Evolutionary conservation across 352 stramenopile genomes (phyloP).

Genomic region (Stramenopiles sp.): DNA sequence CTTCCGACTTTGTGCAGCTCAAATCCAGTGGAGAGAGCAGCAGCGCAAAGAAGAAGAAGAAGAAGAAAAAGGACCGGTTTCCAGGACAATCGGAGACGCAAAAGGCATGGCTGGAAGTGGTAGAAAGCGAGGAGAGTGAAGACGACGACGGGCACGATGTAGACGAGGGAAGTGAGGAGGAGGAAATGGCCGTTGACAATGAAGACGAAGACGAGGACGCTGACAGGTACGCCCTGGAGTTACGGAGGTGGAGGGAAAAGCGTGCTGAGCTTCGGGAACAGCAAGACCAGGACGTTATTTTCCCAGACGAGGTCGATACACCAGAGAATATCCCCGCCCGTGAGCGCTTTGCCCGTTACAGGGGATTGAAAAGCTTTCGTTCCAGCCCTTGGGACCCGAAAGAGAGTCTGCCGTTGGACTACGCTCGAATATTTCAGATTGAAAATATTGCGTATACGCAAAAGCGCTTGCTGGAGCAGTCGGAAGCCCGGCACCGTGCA

Average conservation of each 20-base stretch:
- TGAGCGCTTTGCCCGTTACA: constrained; percentile 69
- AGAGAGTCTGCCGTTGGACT: constrained; percentile 89
- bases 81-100: constrained; percentile 75
- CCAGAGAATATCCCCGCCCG: constrained; percentile 39
- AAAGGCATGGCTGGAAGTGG: constrained; percentile 67
- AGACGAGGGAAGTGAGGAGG: constrained; percentile 30
- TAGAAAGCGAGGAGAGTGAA: constrained; percentile 36
- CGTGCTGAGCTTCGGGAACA: constrained; percentile 61
- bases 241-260: constrained; percentile 28
- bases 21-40: too few species aligned
- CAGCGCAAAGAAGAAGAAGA: constrained; percentile 33
- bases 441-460: constrained; percentile 79
- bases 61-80: constrained; percentile 30
- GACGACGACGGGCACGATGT: constrained; percentile 42
- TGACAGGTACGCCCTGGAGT: constrained; percentile 36
- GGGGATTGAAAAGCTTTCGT: constrained; percentile 83
- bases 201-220: constrained; percentile 49
- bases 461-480: constrained; percentile 58
- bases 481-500: too few species aligned
- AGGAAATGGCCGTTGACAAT: constrained; percentile 29
- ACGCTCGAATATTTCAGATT: constrained; percentile 90
- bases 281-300: constrained; percentile 69
- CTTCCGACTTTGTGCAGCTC: too few species aligned
- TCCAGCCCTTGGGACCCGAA: constrained; percentile 91
- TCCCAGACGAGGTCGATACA: constrained; percentile 79